Percentiles rank a stretch among this genome's conserved stretches.
Evolutionary conservation across 768 basidiomycete species (phyloP).

Genomic region (Leccinum barrowsii): DNA sequence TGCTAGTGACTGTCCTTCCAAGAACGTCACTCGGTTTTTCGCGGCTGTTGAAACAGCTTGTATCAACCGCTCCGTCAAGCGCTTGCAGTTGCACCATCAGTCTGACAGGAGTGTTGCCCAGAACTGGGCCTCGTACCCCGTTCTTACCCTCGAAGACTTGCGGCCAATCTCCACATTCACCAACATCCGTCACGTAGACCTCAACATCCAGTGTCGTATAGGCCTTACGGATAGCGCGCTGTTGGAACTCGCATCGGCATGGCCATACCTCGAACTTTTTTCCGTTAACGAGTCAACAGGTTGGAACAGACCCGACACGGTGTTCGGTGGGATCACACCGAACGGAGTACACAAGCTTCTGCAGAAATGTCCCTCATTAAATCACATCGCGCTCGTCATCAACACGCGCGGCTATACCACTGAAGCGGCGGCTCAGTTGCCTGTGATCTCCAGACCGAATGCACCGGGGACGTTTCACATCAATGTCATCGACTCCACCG

Average conservation of each 20-base stretch:
- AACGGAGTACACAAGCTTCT: background rate
- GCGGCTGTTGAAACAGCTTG: background rate
- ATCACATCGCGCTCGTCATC: background rate
- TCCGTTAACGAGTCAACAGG: background rate
- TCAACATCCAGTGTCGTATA: background rate
- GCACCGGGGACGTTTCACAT: background rate
- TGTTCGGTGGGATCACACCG: background rate
- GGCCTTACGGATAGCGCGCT: background rate
- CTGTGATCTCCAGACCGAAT: background rate
- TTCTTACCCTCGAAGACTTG: background rate
- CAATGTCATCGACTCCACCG: background rate
- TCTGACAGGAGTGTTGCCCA: background rate
- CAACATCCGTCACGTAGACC: background rate
- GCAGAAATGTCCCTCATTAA: background rate
- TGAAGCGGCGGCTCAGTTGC: background rate
- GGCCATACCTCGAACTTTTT: background rate
- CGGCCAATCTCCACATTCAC: background rate
- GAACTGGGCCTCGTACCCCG: background rate
- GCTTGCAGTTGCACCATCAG: background rate
- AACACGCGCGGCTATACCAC: background rate
- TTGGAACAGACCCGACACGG: background rate
- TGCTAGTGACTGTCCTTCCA: background rate
- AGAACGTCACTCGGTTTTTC: background rate
- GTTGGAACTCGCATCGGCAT: background rate
- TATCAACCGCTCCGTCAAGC: background rate